Conservation (phyloP, 805 yeast species). For the Saccharomycopsis schoenii region DNA sequence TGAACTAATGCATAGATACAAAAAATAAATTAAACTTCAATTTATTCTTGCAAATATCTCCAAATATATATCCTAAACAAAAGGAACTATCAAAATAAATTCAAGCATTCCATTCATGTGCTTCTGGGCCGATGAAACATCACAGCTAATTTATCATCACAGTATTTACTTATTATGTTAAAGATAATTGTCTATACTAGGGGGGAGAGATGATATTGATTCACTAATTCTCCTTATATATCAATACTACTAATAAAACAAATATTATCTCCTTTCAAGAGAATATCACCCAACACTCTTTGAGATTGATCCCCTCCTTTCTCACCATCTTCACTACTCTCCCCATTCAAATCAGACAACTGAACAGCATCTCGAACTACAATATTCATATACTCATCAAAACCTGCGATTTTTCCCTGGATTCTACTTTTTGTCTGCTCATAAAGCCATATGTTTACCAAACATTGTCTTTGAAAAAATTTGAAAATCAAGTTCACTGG, state of each 20-base stretch:
- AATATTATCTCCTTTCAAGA: constrained; percentile 91
- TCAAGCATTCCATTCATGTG: no score
- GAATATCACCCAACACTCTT: constrained; percentile 50
- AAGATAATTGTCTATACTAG: no score
- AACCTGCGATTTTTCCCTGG: constrained; percentile 81
- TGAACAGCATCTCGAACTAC: constrained; percentile 58
- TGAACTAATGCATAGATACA: no score
- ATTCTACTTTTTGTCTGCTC: constrained; percentile 74
- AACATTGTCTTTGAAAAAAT: constrained; percentile 70
- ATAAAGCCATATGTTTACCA: constrained; percentile 79
- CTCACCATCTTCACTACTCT: constrained; percentile 22
- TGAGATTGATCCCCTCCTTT: constrained; percentile 24
- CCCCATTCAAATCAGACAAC: constrained; percentile 41
- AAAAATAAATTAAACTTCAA: no score
- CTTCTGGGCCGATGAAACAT: no score
- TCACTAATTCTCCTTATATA: constrained; percentile 9
- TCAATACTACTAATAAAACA: constrained; percentile 49
- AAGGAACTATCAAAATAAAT: no score
- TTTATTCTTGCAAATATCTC: no score
- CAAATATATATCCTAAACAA: no score
- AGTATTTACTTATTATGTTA: no score
- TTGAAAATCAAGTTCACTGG: constrained; percentile 89
- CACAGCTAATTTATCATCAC: no score
- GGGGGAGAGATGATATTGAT: not conserved
- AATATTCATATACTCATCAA: constrained; percentile 94